Evolutionary conservation across 2,329 filamentous ascomycete species (phyloP), one percentile per base, ranked within the genome.

Genomic region (Fusarium concolor): DNA sequence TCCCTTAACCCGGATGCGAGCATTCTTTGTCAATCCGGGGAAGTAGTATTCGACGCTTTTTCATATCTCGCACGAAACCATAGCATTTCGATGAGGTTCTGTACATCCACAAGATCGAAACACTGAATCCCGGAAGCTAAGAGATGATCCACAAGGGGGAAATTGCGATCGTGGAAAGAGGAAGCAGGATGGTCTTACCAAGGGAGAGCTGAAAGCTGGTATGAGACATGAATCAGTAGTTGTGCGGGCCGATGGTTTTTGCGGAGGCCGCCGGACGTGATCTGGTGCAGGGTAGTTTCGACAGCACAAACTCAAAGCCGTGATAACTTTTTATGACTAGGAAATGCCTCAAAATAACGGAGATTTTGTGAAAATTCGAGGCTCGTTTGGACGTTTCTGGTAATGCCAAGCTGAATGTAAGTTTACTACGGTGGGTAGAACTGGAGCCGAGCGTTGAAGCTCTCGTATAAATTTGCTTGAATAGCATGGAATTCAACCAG

Each of bases 191-290:
- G 41, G 62, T 67, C 45, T 35, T 46, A 67, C 39, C 24, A 67
- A 67, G 57, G 62, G 64, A 63, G 62, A 63, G 62, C 51, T 67
- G 62, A 67, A 44, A 53, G 56, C 38, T 56, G 50, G 42, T 52
- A 66, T 66, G 63, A 66, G 62, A 66, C 38, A 66, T 18, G 20
- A 50, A 26, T 28, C 51, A 35, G 22, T 37, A 47, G 47, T 44
- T 28, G 18, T 44, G 57, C 56, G 63, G 63, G 62, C 62, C 62
- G 63, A 56, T 24, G 22, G 24, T 53, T 62, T 52, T 53, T 58
- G 63, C 56, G 63, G 56, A 43, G 39, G 37, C 45, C 11, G 20
- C 14, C 20, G 17, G 20, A 4, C 45, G 20, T n/a, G 1, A 12
- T 17, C 41, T 5, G 29, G 29, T 64, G 17, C 33, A 67, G 64